Evolutionary conservation across 768 basidiomycete genomes (phyloP).

Genomic region (Pholiota microspora): DNA sequence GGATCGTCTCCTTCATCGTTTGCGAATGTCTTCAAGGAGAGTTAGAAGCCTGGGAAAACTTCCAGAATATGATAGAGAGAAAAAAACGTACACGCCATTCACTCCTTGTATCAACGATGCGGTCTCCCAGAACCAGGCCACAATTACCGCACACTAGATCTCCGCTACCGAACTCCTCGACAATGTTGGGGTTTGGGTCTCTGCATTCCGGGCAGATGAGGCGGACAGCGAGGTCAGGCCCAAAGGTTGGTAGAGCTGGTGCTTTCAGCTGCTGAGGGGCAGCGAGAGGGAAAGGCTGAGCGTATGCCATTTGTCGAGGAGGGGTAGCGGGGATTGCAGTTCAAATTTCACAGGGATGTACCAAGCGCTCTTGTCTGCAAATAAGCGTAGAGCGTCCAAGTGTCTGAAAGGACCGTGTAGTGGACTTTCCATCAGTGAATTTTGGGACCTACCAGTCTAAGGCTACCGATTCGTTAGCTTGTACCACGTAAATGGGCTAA

Average conservation of each 20-base stretch:
- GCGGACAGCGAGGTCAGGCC: constrained; percentile 83
- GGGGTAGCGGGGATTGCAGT: constrained; percentile 24
- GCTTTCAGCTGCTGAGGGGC: constrained; percentile 49
- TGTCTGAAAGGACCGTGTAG: constrained; percentile 24
- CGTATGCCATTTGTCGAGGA: constrained; percentile 56
- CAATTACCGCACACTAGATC: constrained; percentile 95
- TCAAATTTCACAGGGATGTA: constrained; percentile 15
- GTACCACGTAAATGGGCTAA: constrained; percentile 10
- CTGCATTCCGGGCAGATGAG: constrained; percentile 95
- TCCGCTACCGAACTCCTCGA: constrained; percentile 97
- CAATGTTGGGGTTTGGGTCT: constrained; percentile 89
- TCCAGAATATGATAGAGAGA: constrained; percentile 10
- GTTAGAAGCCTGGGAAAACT: constrained; percentile 16
- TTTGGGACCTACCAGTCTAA: constrained; percentile 23
- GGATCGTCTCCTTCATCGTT: constrained; percentile 99
- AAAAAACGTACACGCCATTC: constrained; percentile 89
- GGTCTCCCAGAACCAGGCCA: constrained; percentile 93
- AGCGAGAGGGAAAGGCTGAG: constrained; percentile 81
- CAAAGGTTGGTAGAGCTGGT: constrained; percentile 58
- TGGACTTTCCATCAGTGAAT: constrained; percentile 13
- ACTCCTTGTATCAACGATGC: constrained; percentile 95
- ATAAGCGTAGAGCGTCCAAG: constrained; percentile 10
- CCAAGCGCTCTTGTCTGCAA: constrained; percentile 10
- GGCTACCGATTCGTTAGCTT: constrained; percentile 14
- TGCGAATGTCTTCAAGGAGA: constrained; percentile 79